A percentile compares a stretch with the other conserved stretches of the same genome.
Conservation (phyloP, 352 stramenopile genomes). For the Globisporangium apiculatum region DNA sequence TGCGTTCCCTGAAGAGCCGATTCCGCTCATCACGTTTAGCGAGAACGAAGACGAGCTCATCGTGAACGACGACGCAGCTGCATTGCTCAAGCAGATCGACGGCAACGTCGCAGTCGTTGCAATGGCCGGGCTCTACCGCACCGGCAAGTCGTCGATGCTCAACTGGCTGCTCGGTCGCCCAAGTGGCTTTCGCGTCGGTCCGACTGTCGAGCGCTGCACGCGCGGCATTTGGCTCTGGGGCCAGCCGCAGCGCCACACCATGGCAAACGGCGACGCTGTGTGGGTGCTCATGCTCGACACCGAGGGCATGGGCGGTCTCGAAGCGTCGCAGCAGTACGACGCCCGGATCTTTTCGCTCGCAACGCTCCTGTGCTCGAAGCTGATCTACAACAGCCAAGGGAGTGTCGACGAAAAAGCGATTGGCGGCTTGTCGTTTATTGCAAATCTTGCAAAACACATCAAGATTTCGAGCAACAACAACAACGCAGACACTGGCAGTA, state of each 20-base stretch:
- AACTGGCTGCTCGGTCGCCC: conserved; percentile 77
- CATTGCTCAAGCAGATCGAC: conserved; percentile 59
- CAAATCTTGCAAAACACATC: conserved; percentile 84
- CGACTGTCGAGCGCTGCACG: conserved; percentile 79
- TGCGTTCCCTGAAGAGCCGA: conserved; percentile 60
- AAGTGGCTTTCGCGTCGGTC: conserved; percentile 72
- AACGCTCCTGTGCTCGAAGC: conserved; percentile 77
- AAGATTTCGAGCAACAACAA: conserved; percentile 24
- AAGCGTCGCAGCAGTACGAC: conserved; percentile 82
- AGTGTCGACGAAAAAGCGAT: conserved; percentile 86
- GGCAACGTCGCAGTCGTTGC: conserved; percentile 73
- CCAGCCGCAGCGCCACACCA: conserved; percentile 45
- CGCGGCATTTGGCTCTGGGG: conserved; percentile 86
- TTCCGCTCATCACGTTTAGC: conserved; percentile 83
- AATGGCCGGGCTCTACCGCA: conserved; percentile 84
- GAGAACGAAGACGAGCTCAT: conserved; percentile 75
- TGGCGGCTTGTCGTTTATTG: conserved; percentile 77
- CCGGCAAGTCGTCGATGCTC: conserved; percentile 84
- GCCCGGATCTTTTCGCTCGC: conserved; percentile 83
- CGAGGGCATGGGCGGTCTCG: conserved; percentile 80
- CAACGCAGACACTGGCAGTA: too few relatives aligned
- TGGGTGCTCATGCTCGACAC: conserved; percentile 86
- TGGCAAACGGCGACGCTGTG: conserved; percentile 59
- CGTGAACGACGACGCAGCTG: conserved; percentile 72
- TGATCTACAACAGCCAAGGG: conserved; percentile 87